Conservation (phyloP, 495 filamentous ascomycete genomes). For the Aspergillus indologenus region DNA sequence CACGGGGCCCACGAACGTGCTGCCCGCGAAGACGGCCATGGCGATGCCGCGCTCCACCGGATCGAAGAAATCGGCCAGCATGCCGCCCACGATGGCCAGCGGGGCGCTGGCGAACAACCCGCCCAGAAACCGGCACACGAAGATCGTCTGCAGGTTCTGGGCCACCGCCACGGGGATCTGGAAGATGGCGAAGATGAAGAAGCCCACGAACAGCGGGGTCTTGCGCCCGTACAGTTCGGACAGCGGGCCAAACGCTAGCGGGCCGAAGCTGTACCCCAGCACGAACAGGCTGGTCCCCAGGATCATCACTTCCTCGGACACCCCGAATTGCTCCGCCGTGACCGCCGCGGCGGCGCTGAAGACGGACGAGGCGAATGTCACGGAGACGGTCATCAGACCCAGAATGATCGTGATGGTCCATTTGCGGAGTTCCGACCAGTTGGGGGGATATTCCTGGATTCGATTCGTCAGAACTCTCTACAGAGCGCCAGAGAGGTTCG, state of each 20-base stretch:
- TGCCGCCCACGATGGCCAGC: slow-evolving; percentile 53
- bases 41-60: slow-evolving; percentile 55
- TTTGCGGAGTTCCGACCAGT: not conserved
- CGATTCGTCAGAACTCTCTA: not conserved
- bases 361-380: slow-evolving; percentile 48
- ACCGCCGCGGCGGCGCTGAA: slow-evolving; percentile 35
- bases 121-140: slow-evolving; percentile 54
- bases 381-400: slow-evolving; percentile 10
- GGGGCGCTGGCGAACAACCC: slow-evolving; percentile 57
- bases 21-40: slow-evolving; percentile 49
- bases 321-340: slow-evolving; percentile 38
- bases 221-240: slow-evolving; percentile 74
- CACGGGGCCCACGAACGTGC: slow-evolving; percentile 53
- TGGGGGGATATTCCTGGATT: not conserved
- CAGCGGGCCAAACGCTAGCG: slow-evolving; percentile 57
- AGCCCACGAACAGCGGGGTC: slow-evolving; percentile 48
- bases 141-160: slow-evolving; percentile 48
- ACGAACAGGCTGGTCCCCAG: slow-evolving; percentile 49
- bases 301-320: slow-evolving; percentile 43
- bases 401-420: not conserved
- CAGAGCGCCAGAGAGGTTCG: not conserved
- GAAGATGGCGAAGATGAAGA: slow-evolving; percentile 51
- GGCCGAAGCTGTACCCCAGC: slow-evolving; percentile 41
- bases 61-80: slow-evolving; percentile 55
- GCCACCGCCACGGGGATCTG: slow-evolving; percentile 55